Percentiles rank a stretch among this genome's conserved stretches.
These are phyloP conservation scores for Pneumocystis murina DNA, from an alignment of 1,139 yeast genomes.

Conservation along the genomic window DNA sequence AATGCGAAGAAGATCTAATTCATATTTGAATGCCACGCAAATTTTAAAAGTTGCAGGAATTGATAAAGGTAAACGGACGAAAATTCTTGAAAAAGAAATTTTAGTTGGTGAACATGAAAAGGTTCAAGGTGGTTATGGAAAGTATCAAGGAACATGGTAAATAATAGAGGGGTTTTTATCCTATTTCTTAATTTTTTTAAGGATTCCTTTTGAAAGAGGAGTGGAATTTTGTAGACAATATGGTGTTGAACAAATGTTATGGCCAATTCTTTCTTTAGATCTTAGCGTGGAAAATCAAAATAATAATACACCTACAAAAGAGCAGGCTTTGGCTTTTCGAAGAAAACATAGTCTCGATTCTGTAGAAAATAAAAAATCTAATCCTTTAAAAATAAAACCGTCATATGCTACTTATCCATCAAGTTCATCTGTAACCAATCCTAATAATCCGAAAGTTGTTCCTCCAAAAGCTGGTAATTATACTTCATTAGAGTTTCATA, in stretches of 20 bases:
- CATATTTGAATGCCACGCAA: conserved; percentile 86
- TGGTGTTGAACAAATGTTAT: conserved; percentile 45
- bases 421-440: background rate
- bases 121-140: conserved; percentile 91
- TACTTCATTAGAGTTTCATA: background rate
- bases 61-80: conserved; percentile 73
- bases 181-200: background rate
- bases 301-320: conserved; percentile 46
- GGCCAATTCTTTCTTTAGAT: conserved; percentile 50
- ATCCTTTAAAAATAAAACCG: conserved; percentile 21
- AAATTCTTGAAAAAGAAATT: conserved; percentile 77
- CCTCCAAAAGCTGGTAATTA: background rate
- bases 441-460: background rate
- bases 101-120: conserved; percentile 75
- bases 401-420: conserved; percentile 17
- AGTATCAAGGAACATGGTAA: conserved; percentile 91
- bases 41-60: conserved; percentile 74
- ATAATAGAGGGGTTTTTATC: background rate
- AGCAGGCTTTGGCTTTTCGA: conserved; percentile 30
- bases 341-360: conserved; percentile 19
- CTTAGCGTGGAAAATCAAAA: conserved; percentile 30
- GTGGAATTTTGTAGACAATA: conserved; percentile 46
- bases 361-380: background rate
- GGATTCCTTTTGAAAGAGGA: conserved; percentile 35
- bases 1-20: conserved; percentile 67